phyloP scores from a whole-genome alignment of 2,329 filamentous ascomycete species.

The Lomentospora prolificans region DNA sequence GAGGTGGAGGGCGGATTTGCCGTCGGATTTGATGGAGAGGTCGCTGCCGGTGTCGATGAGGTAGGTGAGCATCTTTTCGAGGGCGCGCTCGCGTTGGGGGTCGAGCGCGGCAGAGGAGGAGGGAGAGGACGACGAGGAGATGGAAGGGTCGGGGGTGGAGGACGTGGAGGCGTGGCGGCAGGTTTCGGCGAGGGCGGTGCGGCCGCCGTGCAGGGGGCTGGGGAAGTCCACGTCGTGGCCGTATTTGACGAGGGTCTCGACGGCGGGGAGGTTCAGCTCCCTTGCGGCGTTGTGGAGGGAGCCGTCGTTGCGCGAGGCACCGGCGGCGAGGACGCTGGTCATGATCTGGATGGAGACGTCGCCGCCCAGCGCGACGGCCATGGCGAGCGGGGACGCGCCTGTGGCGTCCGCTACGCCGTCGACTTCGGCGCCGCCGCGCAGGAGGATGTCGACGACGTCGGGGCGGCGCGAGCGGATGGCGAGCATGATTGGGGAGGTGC shows the following conservation, averaged over 20 bases:
- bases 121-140: too few relatives aligned
- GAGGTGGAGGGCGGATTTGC: conserved; percentile 49
- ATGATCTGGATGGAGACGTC: conserved; percentile 44
- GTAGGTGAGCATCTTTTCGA: conserved; percentile 47
- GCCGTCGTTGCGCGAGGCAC: conserved; percentile 51
- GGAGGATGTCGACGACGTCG: conserved; percentile 47
- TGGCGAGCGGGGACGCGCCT: conserved; percentile 49
- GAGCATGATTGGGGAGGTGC: conserved; percentile 48
- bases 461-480: conserved; percentile 45
- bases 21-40: conserved; percentile 41
- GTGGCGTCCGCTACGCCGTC: conserved; percentile 42
- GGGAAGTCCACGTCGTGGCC: conserved; percentile 57
- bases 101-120: too few relatives aligned
- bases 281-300: conserved; percentile 57
- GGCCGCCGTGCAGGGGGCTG: conserved; percentile 49
- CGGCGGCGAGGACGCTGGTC: conserved; percentile 42
- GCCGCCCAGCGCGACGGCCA: conserved; percentile 46
- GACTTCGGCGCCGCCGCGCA: conserved; percentile 49
- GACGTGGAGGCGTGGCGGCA: conserved; percentile 42
- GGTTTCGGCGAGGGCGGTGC: conserved; percentile 54
- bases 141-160: conserved; percentile 29
- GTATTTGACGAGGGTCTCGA: conserved; percentile 45
- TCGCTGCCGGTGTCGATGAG: conserved; percentile 49
- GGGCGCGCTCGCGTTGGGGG: conserved; percentile 37
- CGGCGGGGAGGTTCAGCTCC: conserved; percentile 45